Percentiles rank a stretch among this genome's conserved stretches.
Evolutionary conservation across 1,139 yeast genomes (phyloP).

Genomic region (Geotrichum bryndzae): DNA sequence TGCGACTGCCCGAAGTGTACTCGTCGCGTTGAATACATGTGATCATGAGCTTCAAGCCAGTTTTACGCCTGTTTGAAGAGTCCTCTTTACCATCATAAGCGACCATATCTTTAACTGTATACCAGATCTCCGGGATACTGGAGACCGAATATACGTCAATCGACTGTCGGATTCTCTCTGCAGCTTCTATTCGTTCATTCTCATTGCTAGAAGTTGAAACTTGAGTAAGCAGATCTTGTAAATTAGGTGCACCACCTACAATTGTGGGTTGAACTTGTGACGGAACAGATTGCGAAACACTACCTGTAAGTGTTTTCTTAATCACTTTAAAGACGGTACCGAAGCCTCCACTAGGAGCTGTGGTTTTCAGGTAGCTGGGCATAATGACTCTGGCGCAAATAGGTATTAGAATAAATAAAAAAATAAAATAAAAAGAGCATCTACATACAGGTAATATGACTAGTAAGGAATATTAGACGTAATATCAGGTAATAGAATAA

Average conservation of each 20-base stretch:
- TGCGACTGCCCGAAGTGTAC: slow-evolving; percentile 41
- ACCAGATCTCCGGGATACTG: slow-evolving; percentile 73
- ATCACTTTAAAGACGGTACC: slow-evolving; percentile 25
- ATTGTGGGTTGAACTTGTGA: slow-evolving; percentile 48
- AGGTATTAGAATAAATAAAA: background rate
- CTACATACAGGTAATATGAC: background rate
- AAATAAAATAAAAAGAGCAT: background rate
- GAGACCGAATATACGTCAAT: slow-evolving; percentile 50
- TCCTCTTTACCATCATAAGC: slow-evolving; percentile 40
- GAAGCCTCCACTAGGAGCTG: slow-evolving; percentile 1
- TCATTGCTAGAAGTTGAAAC: slow-evolving; percentile 37
- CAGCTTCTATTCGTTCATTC: slow-evolving; percentile 47
- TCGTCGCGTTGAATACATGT: slow-evolving; percentile 55
- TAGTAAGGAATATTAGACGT: background rate
- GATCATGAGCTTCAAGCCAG: slow-evolving; percentile 49
- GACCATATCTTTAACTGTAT: slow-evolving; percentile 54
- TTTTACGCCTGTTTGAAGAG: slow-evolving; percentile 39
- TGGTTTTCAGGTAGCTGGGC: background rate
- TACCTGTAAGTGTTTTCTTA: slow-evolving; percentile 46
- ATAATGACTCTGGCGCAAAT: background rate
- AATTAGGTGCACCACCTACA: slow-evolving; percentile 56
- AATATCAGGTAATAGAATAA: background rate
- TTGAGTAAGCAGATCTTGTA: slow-evolving; percentile 42
- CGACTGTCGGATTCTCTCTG: slow-evolving; percentile 46
- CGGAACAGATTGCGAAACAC: slow-evolving; percentile 29